These are phyloP conservation scores for Panaeolus papilionaceus DNA, from an alignment of 768 basidiomycete genomes.

Conservation along the genomic window DNA sequence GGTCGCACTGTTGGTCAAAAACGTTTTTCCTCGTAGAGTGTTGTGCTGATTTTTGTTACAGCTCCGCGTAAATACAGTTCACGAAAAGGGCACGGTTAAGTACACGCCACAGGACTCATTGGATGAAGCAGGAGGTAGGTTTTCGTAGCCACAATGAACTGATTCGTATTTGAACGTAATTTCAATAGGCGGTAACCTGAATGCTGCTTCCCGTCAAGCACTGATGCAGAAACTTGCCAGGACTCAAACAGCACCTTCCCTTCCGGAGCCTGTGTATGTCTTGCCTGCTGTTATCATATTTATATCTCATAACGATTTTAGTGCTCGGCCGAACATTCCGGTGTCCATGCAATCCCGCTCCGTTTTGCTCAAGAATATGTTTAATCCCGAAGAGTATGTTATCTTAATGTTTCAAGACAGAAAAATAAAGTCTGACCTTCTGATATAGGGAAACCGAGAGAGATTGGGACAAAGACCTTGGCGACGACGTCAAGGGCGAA, in stretches of 20 bases:
- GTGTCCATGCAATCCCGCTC: constrained; percentile 89
- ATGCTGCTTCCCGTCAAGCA: constrained; percentile 97
- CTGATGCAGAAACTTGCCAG: constrained; percentile 99
- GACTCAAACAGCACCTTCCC: constrained; percentile 69
- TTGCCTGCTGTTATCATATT: neutral
- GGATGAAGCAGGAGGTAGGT: constrained; percentile 87
- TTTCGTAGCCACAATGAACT: constrained; percentile 8
- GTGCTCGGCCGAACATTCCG: constrained; percentile 80
- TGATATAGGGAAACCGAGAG: constrained; percentile 84
- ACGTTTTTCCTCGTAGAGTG: constrained; percentile 20
- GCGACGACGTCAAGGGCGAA: constrained; percentile 95
- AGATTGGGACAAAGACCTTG: constrained; percentile 97
- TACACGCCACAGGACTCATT: constrained; percentile 81
- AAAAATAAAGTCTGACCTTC: constrained; percentile 15
- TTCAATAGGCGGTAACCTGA: constrained; percentile 88
- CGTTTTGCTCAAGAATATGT: constrained; percentile 94
- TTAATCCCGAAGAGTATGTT: constrained; percentile 92
- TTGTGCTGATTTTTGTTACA: constrained; percentile 34
- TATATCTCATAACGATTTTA: constrained; percentile 36
- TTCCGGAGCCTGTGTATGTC: constrained; percentile 68
- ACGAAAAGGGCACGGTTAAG: constrained; percentile 83
- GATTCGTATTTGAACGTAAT: constrained; percentile 20
- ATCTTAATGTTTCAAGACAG: constrained; percentile 12
- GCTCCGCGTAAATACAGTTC: constrained; percentile 91
- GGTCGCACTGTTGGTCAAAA: constrained; percentile 79